Evolutionary conservation across 2,329 filamentous ascomycete species (phyloP).

Genomic region (Sclerotinia sclerotiorum): DNA sequence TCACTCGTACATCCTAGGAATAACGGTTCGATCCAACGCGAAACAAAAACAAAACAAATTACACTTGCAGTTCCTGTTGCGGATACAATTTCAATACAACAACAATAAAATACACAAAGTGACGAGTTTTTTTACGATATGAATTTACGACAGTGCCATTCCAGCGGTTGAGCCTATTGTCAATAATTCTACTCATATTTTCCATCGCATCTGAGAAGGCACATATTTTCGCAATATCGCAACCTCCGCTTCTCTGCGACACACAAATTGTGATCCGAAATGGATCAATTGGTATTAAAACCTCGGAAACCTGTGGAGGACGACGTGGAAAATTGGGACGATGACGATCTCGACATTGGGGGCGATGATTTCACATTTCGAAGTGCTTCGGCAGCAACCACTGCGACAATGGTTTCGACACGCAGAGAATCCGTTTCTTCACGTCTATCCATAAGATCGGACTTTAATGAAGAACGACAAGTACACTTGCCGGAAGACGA

Average conservation of each 20-base stretch:
- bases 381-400: slow-evolving; percentile 47
- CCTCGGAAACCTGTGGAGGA: slow-evolving; percentile 47
- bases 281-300: slow-evolving; percentile 40
- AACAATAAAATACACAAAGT: neutral
- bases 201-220: slow-evolving; percentile 15
- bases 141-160: slow-evolving; percentile 33
- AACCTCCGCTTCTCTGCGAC: neutral
- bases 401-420: slow-evolving; percentile 46
- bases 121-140: slow-evolving; percentile 25
- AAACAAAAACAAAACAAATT: neutral
- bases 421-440: slow-evolving; percentile 72
- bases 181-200: slow-evolving; percentile 25
- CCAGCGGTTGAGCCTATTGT: slow-evolving; percentile 30
- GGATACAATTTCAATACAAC: neutral
- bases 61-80: neutral
- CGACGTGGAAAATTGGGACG: slow-evolving; percentile 74
- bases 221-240: neutral
- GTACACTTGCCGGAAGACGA: slow-evolving; percentile 82
- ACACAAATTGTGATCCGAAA: slow-evolving; percentile 19
- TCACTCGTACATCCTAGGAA: neutral
- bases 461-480: slow-evolving; percentile 70
- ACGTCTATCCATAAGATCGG: slow-evolving; percentile 24
- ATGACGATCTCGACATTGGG: slow-evolving; percentile 72
- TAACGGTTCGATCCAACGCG: neutral
- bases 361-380: slow-evolving; percentile 63